Evolutionary conservation across 768 basidiomycete genomes (phyloP).

Genomic region (Ramaria sp.): DNA sequence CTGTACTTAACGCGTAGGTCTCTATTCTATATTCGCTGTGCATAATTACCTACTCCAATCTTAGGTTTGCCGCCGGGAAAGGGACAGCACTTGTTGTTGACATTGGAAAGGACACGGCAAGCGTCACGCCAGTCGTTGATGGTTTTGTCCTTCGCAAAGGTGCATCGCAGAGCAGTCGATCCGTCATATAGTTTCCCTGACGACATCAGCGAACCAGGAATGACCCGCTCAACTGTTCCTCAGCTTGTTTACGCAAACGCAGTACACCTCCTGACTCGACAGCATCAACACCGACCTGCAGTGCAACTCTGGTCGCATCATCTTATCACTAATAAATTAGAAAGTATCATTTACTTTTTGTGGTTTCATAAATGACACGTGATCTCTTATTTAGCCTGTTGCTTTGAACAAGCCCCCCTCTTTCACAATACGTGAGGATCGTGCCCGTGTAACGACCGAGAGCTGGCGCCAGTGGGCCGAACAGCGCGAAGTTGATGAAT

Average conservation of each 20-base stretch:
- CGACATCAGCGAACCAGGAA: conserved; percentile 37
- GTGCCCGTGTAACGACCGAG: conserved; percentile 58
- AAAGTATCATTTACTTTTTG: conserved; percentile 20
- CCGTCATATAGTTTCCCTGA: background rate
- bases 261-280: conserved; percentile 50
- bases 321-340: conserved; percentile 73
- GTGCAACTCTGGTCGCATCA: conserved; percentile 79
- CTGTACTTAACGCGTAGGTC: conserved; percentile 83
- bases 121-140: conserved; percentile 92
- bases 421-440: conserved; percentile 66
- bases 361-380: background rate
- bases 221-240: conserved; percentile 64
- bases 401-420: conserved; percentile 55
- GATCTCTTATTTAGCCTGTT: conserved; percentile 42
- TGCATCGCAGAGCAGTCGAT: conserved; percentile 17
- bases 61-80: conserved; percentile 90
- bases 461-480: conserved; percentile 80
- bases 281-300: conserved; percentile 35
- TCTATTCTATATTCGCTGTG: background rate
- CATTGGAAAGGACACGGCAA: conserved; percentile 80
- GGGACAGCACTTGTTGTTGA: conserved; percentile 97
- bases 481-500: conserved; percentile 78
- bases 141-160: conserved; percentile 97
- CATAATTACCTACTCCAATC: background rate
- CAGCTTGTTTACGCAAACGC: conserved; percentile 76